Evolutionary conservation across 2,329 filamentous ascomycete genomes (phyloP).

Genomic region (Aspergillus sp.): DNA sequence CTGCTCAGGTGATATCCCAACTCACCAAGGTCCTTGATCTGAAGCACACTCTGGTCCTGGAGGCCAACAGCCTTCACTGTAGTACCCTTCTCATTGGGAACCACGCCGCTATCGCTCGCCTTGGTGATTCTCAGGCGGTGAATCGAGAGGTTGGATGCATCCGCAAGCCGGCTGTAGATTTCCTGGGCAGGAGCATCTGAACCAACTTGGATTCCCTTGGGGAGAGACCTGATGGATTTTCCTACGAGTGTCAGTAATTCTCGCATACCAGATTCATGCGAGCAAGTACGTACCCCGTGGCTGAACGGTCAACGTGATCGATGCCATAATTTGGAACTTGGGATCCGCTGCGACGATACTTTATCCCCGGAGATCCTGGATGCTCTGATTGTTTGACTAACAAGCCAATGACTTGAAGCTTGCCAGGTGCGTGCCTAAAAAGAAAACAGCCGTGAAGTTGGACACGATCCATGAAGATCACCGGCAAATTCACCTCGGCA

Average conservation of each 20-base stretch:
- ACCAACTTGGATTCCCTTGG: slow-evolving; percentile 46
- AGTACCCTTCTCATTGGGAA: slow-evolving; percentile 46
- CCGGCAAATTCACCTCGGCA: slow-evolving; percentile 1
- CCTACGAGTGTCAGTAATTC: slow-evolving; percentile 33
- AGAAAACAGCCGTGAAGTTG: background rate
- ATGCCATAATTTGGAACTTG: slow-evolving; percentile 20
- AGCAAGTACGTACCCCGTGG: slow-evolving; percentile 30
- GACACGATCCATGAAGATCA: background rate
- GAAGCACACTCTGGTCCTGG: slow-evolving; percentile 54
- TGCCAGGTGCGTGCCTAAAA: background rate
- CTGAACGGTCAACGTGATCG: slow-evolving; percentile 33
- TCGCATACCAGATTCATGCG: too few species aligned
- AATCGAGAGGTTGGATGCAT: slow-evolving; percentile 46
- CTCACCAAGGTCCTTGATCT: slow-evolving; percentile 89
- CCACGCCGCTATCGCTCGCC: slow-evolving; percentile 51
- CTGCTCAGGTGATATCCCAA: slow-evolving; percentile 1
- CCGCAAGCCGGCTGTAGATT: slow-evolving; percentile 51
- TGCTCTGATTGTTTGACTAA: too few species aligned
- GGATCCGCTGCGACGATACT: background rate
- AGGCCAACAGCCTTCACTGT: slow-evolving; percentile 50
- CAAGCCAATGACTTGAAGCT: background rate
- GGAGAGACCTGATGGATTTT: slow-evolving; percentile 54
- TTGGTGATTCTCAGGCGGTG: slow-evolving; percentile 58
- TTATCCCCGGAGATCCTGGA: background rate
- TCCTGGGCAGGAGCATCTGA: slow-evolving; percentile 45